Percentiles rank a stretch among this genome's conserved stretches.
Evolutionary conservation across 768 basidiomycete genomes (phyloP).

Genomic region (Lactifluus subvellereus): DNA sequence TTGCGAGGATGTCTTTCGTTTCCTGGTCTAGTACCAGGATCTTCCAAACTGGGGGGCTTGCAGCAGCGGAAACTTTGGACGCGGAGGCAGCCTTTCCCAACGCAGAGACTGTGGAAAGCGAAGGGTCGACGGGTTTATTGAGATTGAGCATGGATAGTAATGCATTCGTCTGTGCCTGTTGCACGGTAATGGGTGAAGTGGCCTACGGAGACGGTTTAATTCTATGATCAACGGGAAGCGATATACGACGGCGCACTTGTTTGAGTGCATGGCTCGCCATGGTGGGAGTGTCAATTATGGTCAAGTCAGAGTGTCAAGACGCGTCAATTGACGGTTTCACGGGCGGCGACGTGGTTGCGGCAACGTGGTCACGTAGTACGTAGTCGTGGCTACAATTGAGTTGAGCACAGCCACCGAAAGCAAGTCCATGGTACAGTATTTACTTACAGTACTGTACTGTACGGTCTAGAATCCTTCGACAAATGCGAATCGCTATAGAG

Average conservation of each 20-base stretch:
- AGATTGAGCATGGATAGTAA: slow-evolving; percentile 84
- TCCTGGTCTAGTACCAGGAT: slow-evolving; percentile 90
- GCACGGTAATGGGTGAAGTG: slow-evolving; percentile 56
- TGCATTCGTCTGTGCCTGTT: slow-evolving; percentile 83
- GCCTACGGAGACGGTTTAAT: slow-evolving; percentile 26
- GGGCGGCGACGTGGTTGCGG: no score
- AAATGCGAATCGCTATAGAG: no score
- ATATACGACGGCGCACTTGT: slow-evolving; percentile 33
- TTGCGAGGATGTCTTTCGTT: slow-evolving; percentile 95
- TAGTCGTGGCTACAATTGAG: not conserved
- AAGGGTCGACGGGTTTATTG: slow-evolving; percentile 52
- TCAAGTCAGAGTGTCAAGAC: not conserved
- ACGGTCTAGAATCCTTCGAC: no score
- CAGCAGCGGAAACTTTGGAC: slow-evolving; percentile 46
- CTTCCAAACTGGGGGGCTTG: slow-evolving; percentile 89
- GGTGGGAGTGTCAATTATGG: not conserved
- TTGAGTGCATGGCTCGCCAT: slow-evolving; percentile 45
- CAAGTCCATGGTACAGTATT: no score
- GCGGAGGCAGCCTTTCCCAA: slow-evolving; percentile 36
- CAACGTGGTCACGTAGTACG: not conserved
- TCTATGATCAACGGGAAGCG: not conserved
- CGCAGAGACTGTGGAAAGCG: slow-evolving; percentile 29
- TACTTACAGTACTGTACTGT: not conserved
- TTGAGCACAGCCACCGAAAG: not conserved
- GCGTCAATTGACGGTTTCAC: not conserved